A percentile compares a stretch with the other conserved stretches of the same genome.
These are phyloP conservation scores for Uronychia binucleata DNA, from an alignment of 73 alveolate species.

Conservation along the genomic window DNA sequence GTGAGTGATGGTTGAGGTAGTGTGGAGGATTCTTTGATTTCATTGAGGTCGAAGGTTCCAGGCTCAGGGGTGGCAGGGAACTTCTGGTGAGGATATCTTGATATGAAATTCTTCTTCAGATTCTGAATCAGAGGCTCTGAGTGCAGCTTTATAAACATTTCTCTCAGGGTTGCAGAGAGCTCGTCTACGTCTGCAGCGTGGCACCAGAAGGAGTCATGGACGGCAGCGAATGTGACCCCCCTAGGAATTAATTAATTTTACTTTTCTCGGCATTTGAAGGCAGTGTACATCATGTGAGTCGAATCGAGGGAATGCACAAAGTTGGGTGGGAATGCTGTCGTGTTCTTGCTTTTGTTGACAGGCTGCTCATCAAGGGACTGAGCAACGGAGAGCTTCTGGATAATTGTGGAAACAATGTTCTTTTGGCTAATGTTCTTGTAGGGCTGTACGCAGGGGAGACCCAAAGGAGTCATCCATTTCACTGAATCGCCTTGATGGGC, in stretches of 20 bases:
- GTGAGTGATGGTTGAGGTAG: no score
- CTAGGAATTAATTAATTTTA: neutral
- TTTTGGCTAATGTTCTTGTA: slow-evolving; percentile 41
- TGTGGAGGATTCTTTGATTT: slow-evolving; percentile 47
- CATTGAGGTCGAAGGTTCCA: slow-evolving; percentile 71
- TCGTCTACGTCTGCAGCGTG: slow-evolving; percentile 83
- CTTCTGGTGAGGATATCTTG: slow-evolving; percentile 76
- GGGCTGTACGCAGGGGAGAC: slow-evolving; percentile 80
- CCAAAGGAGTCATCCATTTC: slow-evolving; percentile 92
- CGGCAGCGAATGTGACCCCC: slow-evolving; percentile 91
- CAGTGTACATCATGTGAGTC: slow-evolving; percentile 94
- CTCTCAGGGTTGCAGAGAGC: slow-evolving; percentile 70
- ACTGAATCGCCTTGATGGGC: slow-evolving; percentile 80
- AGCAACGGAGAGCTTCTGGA: slow-evolving; percentile 41
- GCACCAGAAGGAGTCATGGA: slow-evolving; percentile 92
- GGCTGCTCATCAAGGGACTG: slow-evolving; percentile 62
- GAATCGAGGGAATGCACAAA: slow-evolving; percentile 90
- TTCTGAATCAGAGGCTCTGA: slow-evolving; percentile 77
- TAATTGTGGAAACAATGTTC: slow-evolving; percentile 41
- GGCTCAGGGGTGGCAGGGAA: slow-evolving; percentile 83
- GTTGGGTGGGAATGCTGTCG: slow-evolving; percentile 94
- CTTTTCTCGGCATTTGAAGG: slow-evolving; percentile 72
- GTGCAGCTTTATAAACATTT: slow-evolving; percentile 75
- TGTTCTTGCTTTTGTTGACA: slow-evolving; percentile 78
- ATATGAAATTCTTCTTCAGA: slow-evolving; percentile 59